These are phyloP conservation scores for Brassica hybrid DNA, from an alignment of 441 rosid genomes.

Conservation along the genomic window DNA sequence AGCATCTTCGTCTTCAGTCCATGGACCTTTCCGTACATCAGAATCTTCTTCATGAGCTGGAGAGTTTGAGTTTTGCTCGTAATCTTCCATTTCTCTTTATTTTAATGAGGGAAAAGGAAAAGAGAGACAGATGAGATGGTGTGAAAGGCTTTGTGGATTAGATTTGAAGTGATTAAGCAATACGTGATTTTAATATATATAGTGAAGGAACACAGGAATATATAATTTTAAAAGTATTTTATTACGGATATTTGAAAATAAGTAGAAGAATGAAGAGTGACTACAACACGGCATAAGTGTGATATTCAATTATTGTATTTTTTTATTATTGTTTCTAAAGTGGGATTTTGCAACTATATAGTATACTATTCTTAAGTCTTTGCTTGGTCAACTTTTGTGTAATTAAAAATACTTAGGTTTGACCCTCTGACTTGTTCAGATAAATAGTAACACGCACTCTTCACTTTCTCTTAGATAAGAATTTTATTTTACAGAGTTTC, in stretches of 20 bases:
- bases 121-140: conserved; percentile 23
- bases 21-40: conserved; percentile 81
- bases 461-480: not conserved
- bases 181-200: conserved; percentile 36
- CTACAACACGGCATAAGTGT: conserved; percentile 48
- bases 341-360: conserved; percentile 38
- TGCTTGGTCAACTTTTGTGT: conserved; percentile 33
- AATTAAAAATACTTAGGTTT: conserved; percentile 42
- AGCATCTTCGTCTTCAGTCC: conserved; percentile 86
- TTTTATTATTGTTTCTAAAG: conserved; percentile 38
- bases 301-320: conserved; percentile 19
- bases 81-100: conserved; percentile 50
- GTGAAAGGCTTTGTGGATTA: conserved; percentile 29
- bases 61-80: conserved; percentile 38
- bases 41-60: conserved; percentile 50
- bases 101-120: not conserved
- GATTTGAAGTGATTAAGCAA: conserved; percentile 40
- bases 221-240: conserved; percentile 7
- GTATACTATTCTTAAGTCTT: conserved; percentile 13
- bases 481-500: conserved; percentile 12
- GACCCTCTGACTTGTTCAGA: conserved; percentile 65
- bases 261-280: conserved; percentile 42
- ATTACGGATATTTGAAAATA: conserved; percentile 25
- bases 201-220: conserved; percentile 35
- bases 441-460: conserved; percentile 46